Conservation (phyloP, 169 alveolate genomes). For the Cryptosporidium canis region DNA sequence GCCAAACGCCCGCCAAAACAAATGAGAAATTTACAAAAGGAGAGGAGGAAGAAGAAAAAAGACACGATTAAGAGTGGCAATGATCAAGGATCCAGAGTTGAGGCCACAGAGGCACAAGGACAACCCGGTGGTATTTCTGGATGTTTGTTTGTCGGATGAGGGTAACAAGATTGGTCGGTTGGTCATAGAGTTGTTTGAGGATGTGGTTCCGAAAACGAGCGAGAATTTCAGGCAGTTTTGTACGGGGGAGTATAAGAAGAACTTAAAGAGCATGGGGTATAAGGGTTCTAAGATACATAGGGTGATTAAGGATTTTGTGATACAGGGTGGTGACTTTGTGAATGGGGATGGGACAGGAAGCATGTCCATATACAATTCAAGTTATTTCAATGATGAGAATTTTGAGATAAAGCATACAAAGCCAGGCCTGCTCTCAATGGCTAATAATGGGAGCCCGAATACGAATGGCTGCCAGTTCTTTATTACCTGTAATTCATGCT, state of each 20-base stretch:
- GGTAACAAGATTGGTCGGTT: constrained; percentile 89
- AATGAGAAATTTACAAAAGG: neutral
- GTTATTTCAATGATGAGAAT: constrained; percentile 92
- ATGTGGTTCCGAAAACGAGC: constrained; percentile 96
- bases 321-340: constrained; percentile 97
- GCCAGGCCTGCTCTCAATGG: constrained; percentile 88
- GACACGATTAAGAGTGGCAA: neutral
- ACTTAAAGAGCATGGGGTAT: constrained; percentile 92
- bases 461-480: constrained; percentile 96
- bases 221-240: constrained; percentile 98
- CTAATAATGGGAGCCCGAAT: constrained; percentile 91
- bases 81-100: constrained; percentile 58
- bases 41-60: neutral
- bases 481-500: constrained; percentile 93
- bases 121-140: constrained; percentile 92
- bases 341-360: constrained; percentile 96
- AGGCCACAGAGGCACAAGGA: constrained; percentile 77
- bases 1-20: neutral
- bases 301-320: constrained; percentile 94
- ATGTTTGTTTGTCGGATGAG: constrained; percentile 85
- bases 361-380: constrained; percentile 90
- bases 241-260: constrained; percentile 93
- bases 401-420: constrained; percentile 88
- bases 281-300: constrained; percentile 92
- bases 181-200: constrained; percentile 93